Percentiles rank a stretch among this genome's conserved stretches.
Conservation (phyloP, 192 early-diverging fungal genomes). For the Rhizophagus clarus region DNA sequence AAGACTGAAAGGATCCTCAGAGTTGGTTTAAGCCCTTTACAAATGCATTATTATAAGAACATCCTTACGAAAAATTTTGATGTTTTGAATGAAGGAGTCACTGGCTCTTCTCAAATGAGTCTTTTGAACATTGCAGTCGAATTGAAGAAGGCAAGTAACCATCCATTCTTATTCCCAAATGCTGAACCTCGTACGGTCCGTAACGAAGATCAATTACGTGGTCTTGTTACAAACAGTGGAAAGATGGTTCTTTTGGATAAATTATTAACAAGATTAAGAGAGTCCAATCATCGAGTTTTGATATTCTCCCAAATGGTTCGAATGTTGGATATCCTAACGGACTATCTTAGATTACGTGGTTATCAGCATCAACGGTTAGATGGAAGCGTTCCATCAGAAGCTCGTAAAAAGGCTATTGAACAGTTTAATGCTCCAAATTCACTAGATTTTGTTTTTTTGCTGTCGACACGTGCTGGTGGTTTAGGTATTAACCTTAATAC, state of each 20-base stretch:
- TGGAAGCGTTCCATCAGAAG: slow-evolving; percentile 85
- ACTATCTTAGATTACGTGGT: slow-evolving; percentile 87
- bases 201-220: slow-evolving; percentile 78
- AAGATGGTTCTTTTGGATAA: slow-evolving; percentile 99
- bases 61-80: slow-evolving; percentile 94
- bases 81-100: slow-evolving; percentile 73
- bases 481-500: slow-evolving; percentile 96
- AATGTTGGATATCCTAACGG: slow-evolving; percentile 95
- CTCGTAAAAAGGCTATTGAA: slow-evolving; percentile 95
- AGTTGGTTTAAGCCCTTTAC: slow-evolving; percentile 87
- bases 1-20: slow-evolving; percentile 96
- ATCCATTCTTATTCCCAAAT: slow-evolving; percentile 88
- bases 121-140: slow-evolving; percentile 95
- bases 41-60: slow-evolving; percentile 93
- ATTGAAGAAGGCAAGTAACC: slow-evolving; percentile 96
- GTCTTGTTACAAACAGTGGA: slow-evolving; percentile 88
- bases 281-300: slow-evolving; percentile 92
- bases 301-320: slow-evolving; percentile 99
- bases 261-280: slow-evolving; percentile 84
- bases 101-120: slow-evolving; percentile 69
- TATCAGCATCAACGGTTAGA: slow-evolving; percentile 93
- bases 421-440: slow-evolving; percentile 94
- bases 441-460: slow-evolving; percentile 93
- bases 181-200: slow-evolving; percentile 62
- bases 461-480: slow-evolving; percentile 96